A percentile compares a stretch with the other conserved stretches of the same genome.
Evolutionary conservation across 2,329 filamentous ascomycete species (phyloP).

Genomic region (Alternaria brassicicola): DNA sequence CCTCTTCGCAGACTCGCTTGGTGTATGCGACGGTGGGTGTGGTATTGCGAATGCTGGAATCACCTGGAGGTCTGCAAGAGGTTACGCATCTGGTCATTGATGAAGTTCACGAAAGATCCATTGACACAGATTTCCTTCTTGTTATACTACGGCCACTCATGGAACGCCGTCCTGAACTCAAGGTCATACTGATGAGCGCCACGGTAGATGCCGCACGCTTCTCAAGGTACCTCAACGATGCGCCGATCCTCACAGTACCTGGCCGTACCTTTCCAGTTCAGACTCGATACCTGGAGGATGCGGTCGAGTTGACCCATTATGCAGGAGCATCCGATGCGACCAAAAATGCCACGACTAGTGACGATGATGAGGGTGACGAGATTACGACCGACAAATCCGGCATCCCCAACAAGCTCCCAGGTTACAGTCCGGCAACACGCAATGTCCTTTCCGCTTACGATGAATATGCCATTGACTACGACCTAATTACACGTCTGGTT

Average conservation of each 20-base stretch:
- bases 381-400: constrained; percentile 59
- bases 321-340: constrained; percentile 51
- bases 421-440: constrained; percentile 77
- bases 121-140: constrained; percentile 94
- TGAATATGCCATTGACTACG: constrained; percentile 90
- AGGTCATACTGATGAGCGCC: constrained; percentile 95
- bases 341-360: constrained; percentile 56
- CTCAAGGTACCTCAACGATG: constrained; percentile 83
- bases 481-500: constrained; percentile 81
- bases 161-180: constrained; percentile 76
- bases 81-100: constrained; percentile 96
- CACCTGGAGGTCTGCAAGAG: constrained; percentile 81
- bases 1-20: constrained; percentile 78
- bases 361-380: constrained; percentile 57
- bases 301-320: constrained; percentile 84
- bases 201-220: constrained; percentile 93
- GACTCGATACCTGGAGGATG: constrained; percentile 89
- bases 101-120: constrained; percentile 88
- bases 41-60: constrained; percentile 97
- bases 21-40: constrained; percentile 90
- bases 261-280: constrained; percentile 92
- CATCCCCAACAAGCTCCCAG: constrained; percentile 68
- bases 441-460: constrained; percentile 79
- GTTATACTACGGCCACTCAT: constrained; percentile 89
- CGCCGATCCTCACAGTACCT: constrained; percentile 87